Evolutionary conservation across 257 asterid species (phyloP).

Genomic region (Solanum pimpinellifolium): DNA sequence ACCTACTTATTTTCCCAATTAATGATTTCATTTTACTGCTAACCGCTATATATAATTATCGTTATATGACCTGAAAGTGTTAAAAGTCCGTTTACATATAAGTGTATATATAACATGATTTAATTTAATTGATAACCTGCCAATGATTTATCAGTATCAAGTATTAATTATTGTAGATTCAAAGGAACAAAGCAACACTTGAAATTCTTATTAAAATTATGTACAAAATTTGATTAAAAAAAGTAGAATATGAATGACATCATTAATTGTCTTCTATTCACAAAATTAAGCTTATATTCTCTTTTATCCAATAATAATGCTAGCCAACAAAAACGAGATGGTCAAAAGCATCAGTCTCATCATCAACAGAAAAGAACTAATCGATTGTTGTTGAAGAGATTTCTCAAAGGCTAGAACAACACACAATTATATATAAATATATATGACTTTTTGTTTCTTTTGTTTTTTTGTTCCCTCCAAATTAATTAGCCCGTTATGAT

Average conservation of each 20-base stretch:
- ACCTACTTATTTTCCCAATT: not conserved
- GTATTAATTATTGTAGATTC: not conserved
- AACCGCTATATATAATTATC: not conserved
- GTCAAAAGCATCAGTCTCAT: not conserved
- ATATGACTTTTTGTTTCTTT: not conserved
- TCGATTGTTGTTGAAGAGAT: not conserved
- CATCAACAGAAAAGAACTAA: not conserved
- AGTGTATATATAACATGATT: not conserved
- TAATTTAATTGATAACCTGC: not conserved
- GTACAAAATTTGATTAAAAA: not conserved
- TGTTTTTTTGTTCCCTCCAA: not conserved
- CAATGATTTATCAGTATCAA: not conserved
- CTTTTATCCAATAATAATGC: not conserved
- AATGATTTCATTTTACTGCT: not conserved
- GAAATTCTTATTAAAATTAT: not conserved
- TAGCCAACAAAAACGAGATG: not conserved
- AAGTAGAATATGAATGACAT: not conserved
- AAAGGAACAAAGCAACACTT: not conserved
- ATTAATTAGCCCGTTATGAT: not conserved
- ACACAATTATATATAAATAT: not conserved
- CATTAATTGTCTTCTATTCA: not conserved
- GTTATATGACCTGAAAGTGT: not conserved
- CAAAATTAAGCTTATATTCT: not conserved
- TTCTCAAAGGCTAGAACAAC: not conserved
- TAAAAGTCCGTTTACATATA: not conserved